phyloP scores from a whole-genome alignment of 768 basidiomycete genomes.

The Leccinum boreale region DNA sequence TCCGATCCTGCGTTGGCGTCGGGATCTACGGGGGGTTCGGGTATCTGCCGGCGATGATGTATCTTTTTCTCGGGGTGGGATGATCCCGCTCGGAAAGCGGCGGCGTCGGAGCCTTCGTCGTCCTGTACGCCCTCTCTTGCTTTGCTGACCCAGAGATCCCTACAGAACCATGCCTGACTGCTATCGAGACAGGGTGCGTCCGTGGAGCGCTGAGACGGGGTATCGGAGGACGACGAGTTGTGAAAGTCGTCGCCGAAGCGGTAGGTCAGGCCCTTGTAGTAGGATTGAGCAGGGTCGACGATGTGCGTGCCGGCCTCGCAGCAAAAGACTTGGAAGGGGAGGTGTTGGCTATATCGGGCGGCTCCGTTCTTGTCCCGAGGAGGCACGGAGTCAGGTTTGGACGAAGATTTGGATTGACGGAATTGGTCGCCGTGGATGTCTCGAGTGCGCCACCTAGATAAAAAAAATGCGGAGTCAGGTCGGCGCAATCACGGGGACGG shows the following conservation, averaged over 20 bases:
- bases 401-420: slow-evolving; percentile 92
- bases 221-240: slow-evolving; percentile 68
- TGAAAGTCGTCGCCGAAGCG: slow-evolving; percentile 79
- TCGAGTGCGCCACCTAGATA: slow-evolving; percentile 85
- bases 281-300: slow-evolving; percentile 92
- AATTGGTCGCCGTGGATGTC: slow-evolving; percentile 99
- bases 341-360: slow-evolving; percentile 81
- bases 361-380: slow-evolving; percentile 85
- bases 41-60: slow-evolving; percentile 29
- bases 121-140: slow-evolving; percentile 75
- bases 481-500: no score
- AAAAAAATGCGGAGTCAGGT: background rate
- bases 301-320: slow-evolving; percentile 98
- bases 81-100: slow-evolving; percentile 13
- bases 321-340: slow-evolving; percentile 98
- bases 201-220: slow-evolving; percentile 54
- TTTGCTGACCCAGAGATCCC: slow-evolving; percentile 92
- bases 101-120: slow-evolving; percentile 32
- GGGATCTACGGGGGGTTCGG: slow-evolving; percentile 42
- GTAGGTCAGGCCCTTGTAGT: slow-evolving; percentile 87
- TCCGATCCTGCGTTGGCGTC: slow-evolving; percentile 86
- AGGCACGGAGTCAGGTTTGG: slow-evolving; percentile 86
- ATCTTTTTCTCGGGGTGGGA: slow-evolving; percentile 18
- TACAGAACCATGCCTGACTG: slow-evolving; percentile 96
- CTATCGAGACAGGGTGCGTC: slow-evolving; percentile 93